These are phyloP conservation scores for Saccharum officinarum DNA, from an alignment of 176 grass and related monocot species.

Conservation along the genomic window DNA sequence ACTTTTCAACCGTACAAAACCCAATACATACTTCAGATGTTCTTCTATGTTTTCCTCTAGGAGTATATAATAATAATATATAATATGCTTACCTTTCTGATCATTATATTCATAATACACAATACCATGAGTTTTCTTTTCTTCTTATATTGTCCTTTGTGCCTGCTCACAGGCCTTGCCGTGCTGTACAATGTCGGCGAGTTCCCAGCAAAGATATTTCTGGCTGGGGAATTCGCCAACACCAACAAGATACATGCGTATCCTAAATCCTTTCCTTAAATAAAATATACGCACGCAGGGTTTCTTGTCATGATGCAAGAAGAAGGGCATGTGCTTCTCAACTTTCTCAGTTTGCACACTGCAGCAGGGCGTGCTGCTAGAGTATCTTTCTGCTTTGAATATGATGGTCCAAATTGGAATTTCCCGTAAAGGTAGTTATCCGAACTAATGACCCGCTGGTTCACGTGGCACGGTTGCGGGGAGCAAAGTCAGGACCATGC, in stretches of 20 bases:
- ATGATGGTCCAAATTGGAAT: constrained; percentile 6
- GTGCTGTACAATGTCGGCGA: not conserved
- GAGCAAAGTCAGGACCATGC: constrained; percentile 41
- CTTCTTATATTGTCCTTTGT: not conserved
- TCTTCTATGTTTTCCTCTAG: no score
- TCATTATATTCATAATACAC: no score
- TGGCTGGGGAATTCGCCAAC: not conserved
- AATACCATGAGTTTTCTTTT: not conserved
- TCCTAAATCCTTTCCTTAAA: not conserved
- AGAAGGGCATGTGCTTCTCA: not conserved
- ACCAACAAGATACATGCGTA: not conserved
- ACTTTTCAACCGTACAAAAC: no score
- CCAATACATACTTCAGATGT: no score
- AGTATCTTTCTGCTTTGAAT: constrained; percentile 2
- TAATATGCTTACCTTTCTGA: no score
- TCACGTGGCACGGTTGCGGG: constrained; percentile 31
- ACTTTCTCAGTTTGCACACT: not conserved
- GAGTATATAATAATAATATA: no score
- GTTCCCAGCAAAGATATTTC: constrained; percentile 13
- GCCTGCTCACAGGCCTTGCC: not conserved
- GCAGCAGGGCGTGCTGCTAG: not conserved
- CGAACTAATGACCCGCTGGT: not conserved
- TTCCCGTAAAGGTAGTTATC: not conserved
- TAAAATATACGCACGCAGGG: not conserved
- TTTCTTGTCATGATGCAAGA: not conserved